Evolutionary conservation across 345 rosid species (phyloP), one percentile per base, ranked within the genome.

Genomic region (Clausena lansium): DNA sequence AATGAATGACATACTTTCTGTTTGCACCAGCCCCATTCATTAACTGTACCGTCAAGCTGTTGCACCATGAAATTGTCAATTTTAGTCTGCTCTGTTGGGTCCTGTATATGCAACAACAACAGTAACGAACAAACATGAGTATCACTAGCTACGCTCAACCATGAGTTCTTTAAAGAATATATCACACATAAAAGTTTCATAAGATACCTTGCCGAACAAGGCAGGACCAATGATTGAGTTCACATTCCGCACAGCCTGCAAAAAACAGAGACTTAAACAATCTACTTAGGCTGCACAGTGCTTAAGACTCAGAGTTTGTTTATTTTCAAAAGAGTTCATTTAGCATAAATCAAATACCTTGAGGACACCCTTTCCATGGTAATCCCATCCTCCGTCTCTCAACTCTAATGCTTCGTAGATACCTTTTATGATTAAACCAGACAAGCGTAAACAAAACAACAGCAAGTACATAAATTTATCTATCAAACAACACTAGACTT

Each of bases 1-100:
- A 32, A 73, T 25, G 10, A 6, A 35, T 65, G 25, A 47, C 6
- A 54, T 83, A 89, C 95, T 89, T 89, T 91, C 64, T 91, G 91
- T 71, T 91, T 91, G 85, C 93, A 91, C 93, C 95, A 91, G 50
- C 95, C 95, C 95, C 95, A 91, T 75, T 91, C 95, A 45, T 91
- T 91, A 20, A 82, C 83, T 27, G 95, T 91, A 81, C 93, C 95
- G 79, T 91, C 93, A 57, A 89, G 91, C 76, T 91, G 84, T 47
- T 91, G 93, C 73, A 91, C 95, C 91, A 89, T 88, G 70, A 81
- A 86, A 76, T 85, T 86, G 67, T 89, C 91, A 66, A 89, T 77
- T 78, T 83, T 83, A 70, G 77, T 22, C 84, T 88, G 91, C 80
- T 91, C 86, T 20, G 86, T 81, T 33, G 93, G 93, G 81, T 87